Conservation (phyloP, 2,329 filamentous ascomycete species). For the Sporothrix sp. region DNA sequence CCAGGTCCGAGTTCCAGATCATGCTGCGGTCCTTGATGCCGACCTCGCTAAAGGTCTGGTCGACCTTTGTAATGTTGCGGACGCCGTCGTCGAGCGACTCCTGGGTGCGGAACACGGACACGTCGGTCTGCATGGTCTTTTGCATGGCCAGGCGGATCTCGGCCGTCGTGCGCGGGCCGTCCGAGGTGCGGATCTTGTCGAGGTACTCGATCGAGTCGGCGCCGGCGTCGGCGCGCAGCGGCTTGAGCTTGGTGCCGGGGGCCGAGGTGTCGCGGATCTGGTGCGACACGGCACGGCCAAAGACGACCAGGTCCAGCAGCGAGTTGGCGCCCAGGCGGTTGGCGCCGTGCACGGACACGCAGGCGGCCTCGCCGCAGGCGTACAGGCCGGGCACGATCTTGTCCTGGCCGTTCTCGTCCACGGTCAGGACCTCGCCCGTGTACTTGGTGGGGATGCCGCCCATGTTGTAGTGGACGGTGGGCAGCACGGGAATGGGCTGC, state of each 20-base stretch:
- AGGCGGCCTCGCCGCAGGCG: conserved; percentile 93
- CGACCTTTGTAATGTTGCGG: conserved; percentile 74
- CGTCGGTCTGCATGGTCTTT: conserved; percentile 96
- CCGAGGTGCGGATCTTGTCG: conserved; percentile 73
- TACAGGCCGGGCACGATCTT: conserved; percentile 91
- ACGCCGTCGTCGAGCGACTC: conserved; percentile 92
- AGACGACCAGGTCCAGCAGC: conserved; percentile 92
- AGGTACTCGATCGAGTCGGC: conserved; percentile 78
- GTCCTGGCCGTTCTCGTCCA: conserved; percentile 79
- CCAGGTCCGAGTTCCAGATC: conserved; percentile 98
- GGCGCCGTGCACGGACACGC: conserved; percentile 94
- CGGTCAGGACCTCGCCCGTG: conserved; percentile 88
- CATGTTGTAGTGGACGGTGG: conserved; percentile 99
- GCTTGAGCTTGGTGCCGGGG: conserved; percentile 70
- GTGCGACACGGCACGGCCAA: conserved; percentile 94
- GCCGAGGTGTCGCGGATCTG: conserved; percentile 91
- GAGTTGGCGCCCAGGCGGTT: conserved; percentile 98
- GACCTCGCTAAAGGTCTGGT: conserved; percentile 68
- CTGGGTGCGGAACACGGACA: conserved; percentile 92
- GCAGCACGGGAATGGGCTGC: conserved; percentile 91
- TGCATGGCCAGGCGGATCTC: conserved; percentile 91
- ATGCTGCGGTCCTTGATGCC: conserved; percentile 97
- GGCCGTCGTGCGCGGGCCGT: conserved; percentile 76
- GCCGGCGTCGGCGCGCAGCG: conserved; percentile 75
- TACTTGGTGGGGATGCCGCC: conserved; percentile 97